Conservation (phyloP, 2,329 filamentous ascomycete species). For the Fusarium dlaminii region DNA sequence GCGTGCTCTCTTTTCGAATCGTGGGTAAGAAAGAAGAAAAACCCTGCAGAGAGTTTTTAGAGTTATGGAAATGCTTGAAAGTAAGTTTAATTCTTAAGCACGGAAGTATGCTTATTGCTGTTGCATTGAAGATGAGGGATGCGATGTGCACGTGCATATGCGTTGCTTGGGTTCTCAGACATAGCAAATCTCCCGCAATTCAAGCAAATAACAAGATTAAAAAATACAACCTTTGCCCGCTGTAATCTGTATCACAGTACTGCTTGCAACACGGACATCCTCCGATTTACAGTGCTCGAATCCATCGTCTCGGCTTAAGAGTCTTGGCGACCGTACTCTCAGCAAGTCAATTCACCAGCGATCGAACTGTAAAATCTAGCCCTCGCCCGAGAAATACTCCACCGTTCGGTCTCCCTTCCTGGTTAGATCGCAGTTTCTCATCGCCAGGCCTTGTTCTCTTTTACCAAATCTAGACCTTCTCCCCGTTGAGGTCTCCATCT, state of each 20-base stretch:
- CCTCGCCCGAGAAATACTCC: not conserved
- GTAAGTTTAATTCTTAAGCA: slow-evolving; percentile 6
- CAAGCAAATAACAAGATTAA: not conserved
- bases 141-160: slow-evolving; percentile 1
- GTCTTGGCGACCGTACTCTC: not conserved
- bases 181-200: not conserved
- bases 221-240: not conserved
- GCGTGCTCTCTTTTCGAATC: slow-evolving; percentile 9
- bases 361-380: not conserved
- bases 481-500: not conserved
- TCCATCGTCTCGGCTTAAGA: not conserved
- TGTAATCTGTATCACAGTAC: not conserved
- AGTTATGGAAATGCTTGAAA: not conserved
- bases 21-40: not conserved
- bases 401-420: slow-evolving; percentile 27
- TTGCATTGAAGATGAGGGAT: not conserved
- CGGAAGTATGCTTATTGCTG: slow-evolving; percentile 8
- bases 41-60: slow-evolving; percentile 11
- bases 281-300: not conserved
- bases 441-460: not conserved
- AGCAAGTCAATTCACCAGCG: not conserved
- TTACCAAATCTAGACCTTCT: slow-evolving; percentile 7
- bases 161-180: not conserved
- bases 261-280: not conserved
- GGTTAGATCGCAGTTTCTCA: slow-evolving; percentile 7